Percentiles rank a stretch among this genome's conserved stretches.
phyloP scores from a whole-genome alignment of 176 grass and related monocot species.

The Musa beccarii region DNA sequence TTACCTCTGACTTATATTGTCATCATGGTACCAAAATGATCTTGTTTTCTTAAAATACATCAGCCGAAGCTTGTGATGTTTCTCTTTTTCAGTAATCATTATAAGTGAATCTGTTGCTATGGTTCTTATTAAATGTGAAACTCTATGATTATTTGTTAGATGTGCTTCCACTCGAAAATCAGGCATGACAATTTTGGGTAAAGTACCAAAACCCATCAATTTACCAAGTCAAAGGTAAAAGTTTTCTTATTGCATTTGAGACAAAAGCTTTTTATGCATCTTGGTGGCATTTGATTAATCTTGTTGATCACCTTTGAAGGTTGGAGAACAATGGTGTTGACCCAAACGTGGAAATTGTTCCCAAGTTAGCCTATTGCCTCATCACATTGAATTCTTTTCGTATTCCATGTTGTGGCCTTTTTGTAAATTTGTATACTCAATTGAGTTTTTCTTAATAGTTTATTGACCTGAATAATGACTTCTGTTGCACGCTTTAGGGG shows the following conservation, averaged over 20 bases:
- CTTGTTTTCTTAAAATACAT: no score
- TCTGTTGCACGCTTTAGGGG: constrained; percentile 43
- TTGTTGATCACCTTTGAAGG: constrained; percentile 44
- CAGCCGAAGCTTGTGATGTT: neutral
- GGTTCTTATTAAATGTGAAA: no score
- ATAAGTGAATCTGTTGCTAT: neutral
- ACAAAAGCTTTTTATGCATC: neutral
- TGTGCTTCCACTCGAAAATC: constrained; percentile 84
- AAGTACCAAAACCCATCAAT: constrained; percentile 97
- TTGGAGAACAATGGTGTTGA: constrained; percentile 97
- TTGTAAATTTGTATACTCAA: neutral
- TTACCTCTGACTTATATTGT: neutral
- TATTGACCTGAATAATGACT: neutral
- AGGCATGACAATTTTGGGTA: constrained; percentile 95
- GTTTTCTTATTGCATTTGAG: neutral
- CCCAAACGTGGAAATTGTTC: constrained; percentile 90
- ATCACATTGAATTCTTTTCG: constrained; percentile 10
- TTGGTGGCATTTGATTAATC: constrained; percentile 28
- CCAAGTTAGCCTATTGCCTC: constrained; percentile 51
- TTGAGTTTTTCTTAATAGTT: neutral
- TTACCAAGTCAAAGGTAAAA: constrained; percentile 92
- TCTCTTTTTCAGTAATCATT: neutral
- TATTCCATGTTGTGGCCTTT: neutral
- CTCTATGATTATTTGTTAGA: constrained; percentile 24
- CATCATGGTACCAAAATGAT: neutral